Percentiles rank a stretch among this genome's conserved stretches.
Evolutionary conservation across 1,139 yeast genomes (phyloP).

Genomic region (Arxiozyma heterogenica): DNA sequence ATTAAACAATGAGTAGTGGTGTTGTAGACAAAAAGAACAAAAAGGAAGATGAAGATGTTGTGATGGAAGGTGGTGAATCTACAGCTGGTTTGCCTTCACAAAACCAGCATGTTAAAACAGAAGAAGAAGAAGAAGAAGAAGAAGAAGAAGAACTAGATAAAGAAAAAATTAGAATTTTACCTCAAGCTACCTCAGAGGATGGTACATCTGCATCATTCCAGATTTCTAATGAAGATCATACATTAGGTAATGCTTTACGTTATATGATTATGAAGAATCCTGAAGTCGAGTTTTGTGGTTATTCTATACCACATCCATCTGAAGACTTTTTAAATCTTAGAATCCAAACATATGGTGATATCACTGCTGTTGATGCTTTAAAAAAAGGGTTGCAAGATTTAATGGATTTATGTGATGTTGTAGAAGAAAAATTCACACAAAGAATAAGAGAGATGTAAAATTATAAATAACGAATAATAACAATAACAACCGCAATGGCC

Average conservation of each 20-base stretch:
- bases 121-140: conserved; percentile 26
- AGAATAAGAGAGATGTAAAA: conserved; percentile 39
- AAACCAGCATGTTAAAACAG: not conserved
- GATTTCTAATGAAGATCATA: conserved; percentile 86
- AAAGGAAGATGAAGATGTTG: conserved; percentile 10
- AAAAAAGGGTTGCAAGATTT: conserved; percentile 87
- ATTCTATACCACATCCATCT: conserved; percentile 98
- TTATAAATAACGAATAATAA: too few species aligned
- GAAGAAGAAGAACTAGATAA: conserved; percentile 32
- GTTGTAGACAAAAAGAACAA: conserved; percentile 3
- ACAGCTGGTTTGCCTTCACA: conserved; percentile 1
- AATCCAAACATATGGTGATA: conserved; percentile 83
- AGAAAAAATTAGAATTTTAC: conserved; percentile 44
- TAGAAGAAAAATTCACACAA: conserved; percentile 69
- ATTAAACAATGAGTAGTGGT: conserved; percentile 4
- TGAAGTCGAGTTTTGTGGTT: conserved; percentile 95
- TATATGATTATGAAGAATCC: conserved; percentile 96
- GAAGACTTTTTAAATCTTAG: conserved; percentile 83
- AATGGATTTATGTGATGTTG: conserved; percentile 70
- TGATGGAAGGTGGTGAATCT: conserved; percentile 8
- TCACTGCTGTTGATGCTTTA: conserved; percentile 87
- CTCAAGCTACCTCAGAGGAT: conserved; percentile 83
- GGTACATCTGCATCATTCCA: conserved; percentile 95
- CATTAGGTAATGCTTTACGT: conserved; percentile 86
- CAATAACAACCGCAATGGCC: too few species aligned